Percentiles rank a stretch among this genome's conserved stretches.
Conservation (phyloP, 2,329 filamentous ascomycete species). For the Xylaria sp. region DNA sequence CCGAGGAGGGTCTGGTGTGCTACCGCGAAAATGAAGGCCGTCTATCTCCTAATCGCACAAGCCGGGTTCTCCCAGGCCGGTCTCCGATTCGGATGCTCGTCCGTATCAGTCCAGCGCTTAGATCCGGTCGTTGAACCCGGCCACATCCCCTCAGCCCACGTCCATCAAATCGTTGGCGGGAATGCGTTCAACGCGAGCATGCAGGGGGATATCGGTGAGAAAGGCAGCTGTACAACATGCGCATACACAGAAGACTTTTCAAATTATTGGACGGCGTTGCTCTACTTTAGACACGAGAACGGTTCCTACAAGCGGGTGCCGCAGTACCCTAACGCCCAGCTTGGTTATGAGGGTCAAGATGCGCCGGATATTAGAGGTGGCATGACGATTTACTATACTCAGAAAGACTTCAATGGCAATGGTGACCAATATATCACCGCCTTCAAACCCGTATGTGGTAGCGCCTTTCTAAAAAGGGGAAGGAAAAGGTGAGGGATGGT, state of each 20-base stretch:
- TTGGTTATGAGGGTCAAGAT: conserved; percentile 38
- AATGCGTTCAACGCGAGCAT: conserved; percentile 50
- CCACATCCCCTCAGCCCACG: conserved; percentile 46
- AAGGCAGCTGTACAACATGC: conserved; percentile 48
- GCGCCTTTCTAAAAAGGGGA: too few species aligned
- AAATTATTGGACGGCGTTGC: conserved; percentile 50
- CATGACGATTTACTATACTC: conserved; percentile 51
- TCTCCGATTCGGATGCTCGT: conserved; percentile 49
- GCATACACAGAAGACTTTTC: conserved; percentile 49
- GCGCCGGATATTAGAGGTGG: conserved; percentile 47
- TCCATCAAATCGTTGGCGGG: conserved; percentile 50
- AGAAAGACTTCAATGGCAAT: conserved; percentile 47
- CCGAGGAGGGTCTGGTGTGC: background rate
- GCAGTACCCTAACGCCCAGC: conserved; percentile 43
- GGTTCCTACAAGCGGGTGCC: conserved; percentile 49
- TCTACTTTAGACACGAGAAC: conserved; percentile 49
- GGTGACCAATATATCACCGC: conserved; percentile 55
- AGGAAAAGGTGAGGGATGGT: background rate
- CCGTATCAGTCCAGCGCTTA: conserved; percentile 47
- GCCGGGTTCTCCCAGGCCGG: conserved; percentile 47
- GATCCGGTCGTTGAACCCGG: conserved; percentile 49
- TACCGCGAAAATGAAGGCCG: conserved; percentile 26
- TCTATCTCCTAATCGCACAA: conserved; percentile 32
- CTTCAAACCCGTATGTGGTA: conserved; percentile 54
- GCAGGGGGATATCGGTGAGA: conserved; percentile 46